Conservation (phyloP, 805 yeast genomes). For the Metschnikowia henanensis region DNA sequence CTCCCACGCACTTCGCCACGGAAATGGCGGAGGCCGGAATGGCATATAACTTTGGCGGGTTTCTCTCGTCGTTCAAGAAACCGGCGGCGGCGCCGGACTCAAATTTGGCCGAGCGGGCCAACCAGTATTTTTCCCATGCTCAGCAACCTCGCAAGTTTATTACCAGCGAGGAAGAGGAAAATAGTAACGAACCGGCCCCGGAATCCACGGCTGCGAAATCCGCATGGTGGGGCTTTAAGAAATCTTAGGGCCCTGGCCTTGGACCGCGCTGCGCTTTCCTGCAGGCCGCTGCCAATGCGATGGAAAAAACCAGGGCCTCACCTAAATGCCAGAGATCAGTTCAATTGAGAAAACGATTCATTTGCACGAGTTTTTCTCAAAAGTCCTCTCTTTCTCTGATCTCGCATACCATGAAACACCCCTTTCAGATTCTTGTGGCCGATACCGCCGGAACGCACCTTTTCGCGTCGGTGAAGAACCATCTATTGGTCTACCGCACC, state of each 20-base stretch:
- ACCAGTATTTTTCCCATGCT: conserved; percentile 15
- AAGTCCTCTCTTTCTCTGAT: too few relatives aligned
- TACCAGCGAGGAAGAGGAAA: background rate
- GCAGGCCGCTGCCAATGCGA: conserved; percentile 14
- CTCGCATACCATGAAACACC: conserved; percentile 56
- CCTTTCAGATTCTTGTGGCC: conserved; percentile 59
- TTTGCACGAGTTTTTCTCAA: too few relatives aligned
- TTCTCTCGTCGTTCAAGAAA: conserved; percentile 17
- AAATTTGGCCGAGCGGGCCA: conserved; percentile 14
- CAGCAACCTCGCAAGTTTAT: conserved; percentile 21
- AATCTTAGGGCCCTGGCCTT: conserved; percentile 5
- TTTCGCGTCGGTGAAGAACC: conserved; percentile 58
- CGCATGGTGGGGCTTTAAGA: conserved; percentile 21
- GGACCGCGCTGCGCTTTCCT: background rate
- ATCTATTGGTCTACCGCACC: conserved; percentile 51
- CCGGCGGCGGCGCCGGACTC: conserved; percentile 6
- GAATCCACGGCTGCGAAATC: conserved; percentile 3
- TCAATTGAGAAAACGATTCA: background rate
- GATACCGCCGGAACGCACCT: conserved; percentile 46
- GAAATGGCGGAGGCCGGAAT: conserved; percentile 16
- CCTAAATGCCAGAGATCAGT: background rate
- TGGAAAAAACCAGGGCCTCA: conserved; percentile 7
- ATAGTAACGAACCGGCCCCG: background rate
- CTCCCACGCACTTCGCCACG: conserved; percentile 38
- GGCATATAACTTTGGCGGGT: conserved; percentile 16